Percentiles rank a stretch among this genome's conserved stretches.
Conservation (phyloP, 2,329 filamentous ascomycete genomes). For the Reticulascus tulasneorum region DNA sequence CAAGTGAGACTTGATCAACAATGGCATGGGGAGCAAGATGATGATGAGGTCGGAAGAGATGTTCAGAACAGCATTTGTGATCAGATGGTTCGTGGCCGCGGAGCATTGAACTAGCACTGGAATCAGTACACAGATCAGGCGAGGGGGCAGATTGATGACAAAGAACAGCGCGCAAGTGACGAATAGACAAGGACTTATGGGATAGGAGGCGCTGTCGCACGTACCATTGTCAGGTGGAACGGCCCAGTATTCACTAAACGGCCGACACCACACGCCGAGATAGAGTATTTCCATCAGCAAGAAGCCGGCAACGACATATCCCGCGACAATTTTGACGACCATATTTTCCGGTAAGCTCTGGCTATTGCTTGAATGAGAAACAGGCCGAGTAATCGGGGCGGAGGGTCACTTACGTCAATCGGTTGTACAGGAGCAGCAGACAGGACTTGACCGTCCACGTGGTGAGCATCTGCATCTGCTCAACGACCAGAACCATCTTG, state of each 20-base stretch:
- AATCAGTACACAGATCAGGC: no score
- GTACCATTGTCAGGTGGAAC: conserved; percentile 47
- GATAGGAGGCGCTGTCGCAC: conserved; percentile 10
- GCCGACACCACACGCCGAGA: conserved; percentile 50
- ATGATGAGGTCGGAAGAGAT: conserved; percentile 58
- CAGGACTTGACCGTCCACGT: conserved; percentile 55
- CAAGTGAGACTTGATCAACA: conserved; percentile 47
- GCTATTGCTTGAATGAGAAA: conserved; percentile 18
- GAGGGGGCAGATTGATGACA: no score
- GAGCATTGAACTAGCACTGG: conserved; percentile 53
- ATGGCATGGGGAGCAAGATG: conserved; percentile 52
- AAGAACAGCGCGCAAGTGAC: no score
- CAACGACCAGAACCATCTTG: conserved; percentile 59
- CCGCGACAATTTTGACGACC: conserved; percentile 43
- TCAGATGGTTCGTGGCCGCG: conserved; percentile 52
- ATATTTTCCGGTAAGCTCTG: conserved; percentile 42
- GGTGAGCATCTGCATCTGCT: conserved; percentile 57
- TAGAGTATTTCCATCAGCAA: conserved; percentile 48
- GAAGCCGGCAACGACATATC: conserved; percentile 44
- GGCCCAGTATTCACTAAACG: conserved; percentile 54
- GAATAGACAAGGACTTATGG: no score
- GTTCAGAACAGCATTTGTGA: conserved; percentile 56
- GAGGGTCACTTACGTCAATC: conserved; percentile 40
- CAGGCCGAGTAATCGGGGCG: not conserved
- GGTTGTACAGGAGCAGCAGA: conserved; percentile 53